Evolutionary conservation across 805 yeast genomes (phyloP), one percentile per base, ranked within the genome.

Genomic region (Candida nemodendra): DNA sequence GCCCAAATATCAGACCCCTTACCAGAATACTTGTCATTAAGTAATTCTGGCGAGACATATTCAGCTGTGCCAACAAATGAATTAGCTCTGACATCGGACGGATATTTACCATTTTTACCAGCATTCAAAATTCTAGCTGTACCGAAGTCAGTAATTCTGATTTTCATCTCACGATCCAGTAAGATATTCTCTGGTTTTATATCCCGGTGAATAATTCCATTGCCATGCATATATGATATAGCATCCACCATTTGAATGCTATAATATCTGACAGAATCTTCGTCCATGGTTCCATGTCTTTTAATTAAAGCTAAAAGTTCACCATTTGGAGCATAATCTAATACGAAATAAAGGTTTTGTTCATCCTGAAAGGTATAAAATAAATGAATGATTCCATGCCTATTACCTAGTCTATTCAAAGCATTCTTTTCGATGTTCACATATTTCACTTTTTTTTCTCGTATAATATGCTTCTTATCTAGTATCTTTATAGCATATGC

Each of bases 1-100:
- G 83, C 81, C 83, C 83, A 77, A 13, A 77, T 60, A 51, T 77
- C 83, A 16, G 78, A 76, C 0, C 79, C 71, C 45, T 75, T 76
- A 4, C 82, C 81, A 50, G 79, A 72, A 49, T 78, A 81, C 51
- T 83, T 84, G 52, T 75, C 84, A 45, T 81, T 86, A 42, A 85
- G 65, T 26, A 85, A 64, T 52, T 85, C 95, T 0, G 95, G 95
- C 0, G 90, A 81, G 5, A 84, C 90, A 51, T 84, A 84, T 50
- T 84, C 91, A 0, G 91, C 91, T 0, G 91, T 84, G 4, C 95
- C 95, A 19, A 85, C 95, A 63, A 85, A 85, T 0, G 93, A 84
- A 47, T 76, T 81, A 0, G 93, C 89, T 50, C 79, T 71, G 2
- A 79, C 77, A 51, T 83, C 83, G 12, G 71, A 54, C 8, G 90